phyloP scores from a whole-genome alignment of 345 rosid genomes.

The Citrus medica region DNA sequence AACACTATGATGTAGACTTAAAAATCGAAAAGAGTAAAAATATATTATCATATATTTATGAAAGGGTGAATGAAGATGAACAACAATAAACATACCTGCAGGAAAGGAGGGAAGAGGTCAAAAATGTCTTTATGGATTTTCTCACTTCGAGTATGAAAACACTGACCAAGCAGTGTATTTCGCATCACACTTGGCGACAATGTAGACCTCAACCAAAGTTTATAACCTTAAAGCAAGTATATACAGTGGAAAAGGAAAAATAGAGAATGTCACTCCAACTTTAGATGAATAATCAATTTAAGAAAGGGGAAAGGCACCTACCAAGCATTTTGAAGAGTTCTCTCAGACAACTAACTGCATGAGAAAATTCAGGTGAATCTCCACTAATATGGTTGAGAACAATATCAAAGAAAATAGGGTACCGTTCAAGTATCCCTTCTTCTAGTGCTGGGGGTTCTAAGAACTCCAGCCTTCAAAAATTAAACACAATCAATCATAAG shows the following conservation, averaged over 20 bases:
- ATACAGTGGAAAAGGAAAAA: conserved; percentile 11
- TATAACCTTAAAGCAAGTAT: conserved; percentile 63
- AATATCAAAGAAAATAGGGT: conserved; percentile 90
- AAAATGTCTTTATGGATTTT: conserved; percentile 94
- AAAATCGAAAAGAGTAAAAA: neutral
- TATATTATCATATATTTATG: neutral
- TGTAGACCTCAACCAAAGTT: conserved; percentile 95
- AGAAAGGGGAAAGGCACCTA: conserved; percentile 25
- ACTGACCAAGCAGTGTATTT: conserved; percentile 91
- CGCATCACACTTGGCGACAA: conserved; percentile 96
- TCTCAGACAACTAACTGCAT: conserved; percentile 82
- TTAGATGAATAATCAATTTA: neutral
- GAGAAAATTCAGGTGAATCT: conserved; percentile 84
- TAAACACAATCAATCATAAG: conserved; percentile 15
- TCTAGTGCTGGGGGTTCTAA: conserved; percentile 93
- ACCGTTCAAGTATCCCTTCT: conserved; percentile 89
- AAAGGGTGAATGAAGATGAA: conserved; percentile 6
- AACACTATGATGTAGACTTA: neutral
- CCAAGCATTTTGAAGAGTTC: conserved; percentile 95
- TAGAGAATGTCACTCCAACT: neutral
- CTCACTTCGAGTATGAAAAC: conserved; percentile 91
- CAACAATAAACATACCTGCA: conserved; percentile 66
- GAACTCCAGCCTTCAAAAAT: conserved; percentile 78
- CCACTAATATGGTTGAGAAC: conserved; percentile 88
- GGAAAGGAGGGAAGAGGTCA: conserved; percentile 86